These are phyloP conservation scores for Cutaneotrichosporon sp. DNA, from an alignment of 1,284 basidiomycete species.

Conservation along the genomic window DNA sequence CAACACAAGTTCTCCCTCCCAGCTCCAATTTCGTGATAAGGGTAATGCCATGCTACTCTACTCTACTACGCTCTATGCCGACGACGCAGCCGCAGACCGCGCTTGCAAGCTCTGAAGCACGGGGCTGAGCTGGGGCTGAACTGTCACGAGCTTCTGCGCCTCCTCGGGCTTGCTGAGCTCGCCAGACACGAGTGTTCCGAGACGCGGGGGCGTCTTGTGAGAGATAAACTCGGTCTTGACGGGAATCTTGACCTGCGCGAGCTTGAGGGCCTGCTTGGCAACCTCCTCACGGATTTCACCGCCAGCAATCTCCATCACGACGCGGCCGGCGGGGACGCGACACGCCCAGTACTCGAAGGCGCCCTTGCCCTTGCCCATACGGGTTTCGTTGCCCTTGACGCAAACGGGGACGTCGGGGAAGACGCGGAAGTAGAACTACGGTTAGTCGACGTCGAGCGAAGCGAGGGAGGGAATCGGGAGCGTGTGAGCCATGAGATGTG, in stretches of 20 bases:
- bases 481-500: not conserved
- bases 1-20: not conserved
- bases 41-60: conserved; percentile 10
- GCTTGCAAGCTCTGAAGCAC: conserved; percentile 15
- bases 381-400: conserved; percentile 97
- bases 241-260: conserved; percentile 87
- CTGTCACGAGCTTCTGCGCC: conserved; percentile 22
- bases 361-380: conserved; percentile 99
- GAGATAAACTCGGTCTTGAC: conserved; percentile 86
- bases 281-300: conserved; percentile 86
- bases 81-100: not conserved
- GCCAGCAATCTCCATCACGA: conserved; percentile 93
- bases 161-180: conserved; percentile 33
- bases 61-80: not conserved
- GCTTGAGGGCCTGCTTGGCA: conserved; percentile 84
- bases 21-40: not conserved
- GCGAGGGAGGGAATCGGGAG: not conserved
- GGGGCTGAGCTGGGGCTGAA: conserved; percentile 7
- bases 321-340: conserved; percentile 86
- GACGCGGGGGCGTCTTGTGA: conserved; percentile 66
- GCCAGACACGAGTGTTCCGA: conserved; percentile 59
- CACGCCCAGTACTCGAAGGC: conserved; percentile 97
- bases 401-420: conserved; percentile 98
- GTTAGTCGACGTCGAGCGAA: not conserved
- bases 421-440: conserved; percentile 71